These are phyloP conservation scores for Colletotrichum camelliae DNA, from an alignment of 2,329 filamentous ascomycete genomes.

Conservation along the genomic window DNA sequence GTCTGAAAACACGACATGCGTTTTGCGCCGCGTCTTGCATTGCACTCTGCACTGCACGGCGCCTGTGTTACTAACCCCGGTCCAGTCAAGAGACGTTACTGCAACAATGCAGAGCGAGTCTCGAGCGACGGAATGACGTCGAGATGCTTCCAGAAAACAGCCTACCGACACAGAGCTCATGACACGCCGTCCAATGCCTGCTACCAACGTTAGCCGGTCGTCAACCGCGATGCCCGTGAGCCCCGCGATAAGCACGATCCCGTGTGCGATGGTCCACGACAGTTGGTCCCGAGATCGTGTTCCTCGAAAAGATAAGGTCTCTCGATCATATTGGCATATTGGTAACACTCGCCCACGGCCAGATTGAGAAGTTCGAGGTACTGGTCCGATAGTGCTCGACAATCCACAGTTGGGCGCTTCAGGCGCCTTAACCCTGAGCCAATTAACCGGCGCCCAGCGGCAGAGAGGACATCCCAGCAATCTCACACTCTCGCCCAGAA, in stretches of 20 bases:
- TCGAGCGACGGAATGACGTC: slow-evolving; percentile 12
- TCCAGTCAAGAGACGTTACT: neutral
- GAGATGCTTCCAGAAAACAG: neutral
- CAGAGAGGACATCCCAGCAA: neutral
- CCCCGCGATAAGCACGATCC: neutral
- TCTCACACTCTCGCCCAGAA: neutral
- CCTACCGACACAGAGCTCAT: neutral
- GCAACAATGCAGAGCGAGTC: neutral
- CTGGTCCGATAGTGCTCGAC: neutral
- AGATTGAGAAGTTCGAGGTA: neutral
- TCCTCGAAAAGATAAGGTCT: neutral
- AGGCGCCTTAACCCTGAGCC: neutral
- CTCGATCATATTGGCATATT: neutral
- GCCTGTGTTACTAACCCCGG: neutral
- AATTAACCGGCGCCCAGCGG: neutral
- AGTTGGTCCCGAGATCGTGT: neutral
- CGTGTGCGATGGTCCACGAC: neutral
- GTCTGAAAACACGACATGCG: neutral
- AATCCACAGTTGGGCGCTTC: neutral
- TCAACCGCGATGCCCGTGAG: neutral
- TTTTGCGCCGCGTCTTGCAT: neutral
- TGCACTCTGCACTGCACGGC: neutral
- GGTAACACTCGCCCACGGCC: neutral
- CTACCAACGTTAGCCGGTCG: neutral
- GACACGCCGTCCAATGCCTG: neutral